Evolutionary conservation across 2,329 filamentous ascomycete species (phyloP).

Genomic region (Aspergillus japonicus): DNA sequence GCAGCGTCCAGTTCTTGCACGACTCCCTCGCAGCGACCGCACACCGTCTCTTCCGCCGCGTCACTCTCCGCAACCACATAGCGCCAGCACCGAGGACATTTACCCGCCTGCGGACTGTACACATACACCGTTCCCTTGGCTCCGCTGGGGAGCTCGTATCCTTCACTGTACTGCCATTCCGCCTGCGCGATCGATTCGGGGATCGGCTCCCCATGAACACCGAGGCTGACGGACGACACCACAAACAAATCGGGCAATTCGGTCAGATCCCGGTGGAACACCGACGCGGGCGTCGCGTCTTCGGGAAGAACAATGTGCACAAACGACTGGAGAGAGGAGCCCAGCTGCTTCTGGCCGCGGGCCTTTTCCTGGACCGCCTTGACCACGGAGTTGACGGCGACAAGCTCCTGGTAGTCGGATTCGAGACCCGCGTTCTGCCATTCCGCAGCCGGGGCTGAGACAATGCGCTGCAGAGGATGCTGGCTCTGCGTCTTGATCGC

Average conservation of each 20-base stretch:
- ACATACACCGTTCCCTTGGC: slow-evolving; percentile 38
- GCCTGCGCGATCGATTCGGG: slow-evolving; percentile 30
- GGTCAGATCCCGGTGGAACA: slow-evolving; percentile 31
- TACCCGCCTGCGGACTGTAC: slow-evolving; percentile 55
- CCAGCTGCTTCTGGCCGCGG: slow-evolving; percentile 68
- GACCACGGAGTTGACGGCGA: slow-evolving; percentile 61
- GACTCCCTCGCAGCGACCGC: slow-evolving; percentile 69
- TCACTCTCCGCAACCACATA: slow-evolving; percentile 61
- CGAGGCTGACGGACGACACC: slow-evolving; percentile 62
- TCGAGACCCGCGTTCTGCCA: slow-evolving; percentile 52
- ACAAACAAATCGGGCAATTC: slow-evolving; percentile 68
- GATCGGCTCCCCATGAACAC: slow-evolving; percentile 32
- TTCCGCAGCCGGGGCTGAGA: slow-evolving; percentile 29
- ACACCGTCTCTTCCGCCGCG: slow-evolving; percentile 62
- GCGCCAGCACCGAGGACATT: slow-evolving; percentile 88
- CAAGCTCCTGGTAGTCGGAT: slow-evolving; percentile 40
- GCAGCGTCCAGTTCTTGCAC: slow-evolving; percentile 45
- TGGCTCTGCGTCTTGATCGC: slow-evolving; percentile 56
- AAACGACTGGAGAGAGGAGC: slow-evolving; percentile 75
- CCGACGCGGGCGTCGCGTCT: slow-evolving; percentile 14
- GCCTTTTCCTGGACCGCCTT: slow-evolving; percentile 75
- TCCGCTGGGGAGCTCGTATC: slow-evolving; percentile 40
- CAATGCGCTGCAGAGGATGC: slow-evolving; percentile 46
- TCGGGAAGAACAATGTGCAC: slow-evolving; percentile 50
- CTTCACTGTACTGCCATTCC: slow-evolving; percentile 45